Evolutionary conservation across 148 eudicot genomes (phyloP).

Genomic region (Vaccinium corymbosum): DNA sequence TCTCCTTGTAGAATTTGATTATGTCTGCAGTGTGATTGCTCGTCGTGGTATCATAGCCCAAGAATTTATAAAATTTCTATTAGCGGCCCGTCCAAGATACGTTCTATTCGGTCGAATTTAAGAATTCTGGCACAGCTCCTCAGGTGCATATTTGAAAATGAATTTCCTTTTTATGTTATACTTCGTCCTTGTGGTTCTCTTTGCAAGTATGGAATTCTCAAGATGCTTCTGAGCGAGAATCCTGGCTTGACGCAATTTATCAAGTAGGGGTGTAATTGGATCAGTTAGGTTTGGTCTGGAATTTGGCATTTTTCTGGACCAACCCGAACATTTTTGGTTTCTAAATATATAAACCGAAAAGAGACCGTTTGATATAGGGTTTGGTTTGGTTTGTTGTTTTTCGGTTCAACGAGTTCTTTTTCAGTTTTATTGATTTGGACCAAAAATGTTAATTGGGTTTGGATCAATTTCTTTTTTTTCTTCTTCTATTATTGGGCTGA

Average conservation of each 20-base stretch:
- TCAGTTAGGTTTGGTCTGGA: too few relatives aligned
- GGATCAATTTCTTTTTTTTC: too few relatives aligned
- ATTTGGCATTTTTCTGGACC: too few relatives aligned
- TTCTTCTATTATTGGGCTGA: too few relatives aligned
- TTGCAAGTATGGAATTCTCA: not conserved
- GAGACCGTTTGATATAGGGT: too few relatives aligned
- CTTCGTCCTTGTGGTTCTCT: slow-evolving; percentile 4
- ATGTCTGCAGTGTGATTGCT: not conserved
- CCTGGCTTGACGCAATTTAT: not conserved
- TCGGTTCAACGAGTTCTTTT: too few relatives aligned
- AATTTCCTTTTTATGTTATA: not conserved
- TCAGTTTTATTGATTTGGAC: too few relatives aligned
- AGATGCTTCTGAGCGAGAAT: not conserved
- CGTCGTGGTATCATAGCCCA: not conserved
- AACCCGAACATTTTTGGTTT: too few relatives aligned
- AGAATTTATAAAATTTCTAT: not conserved
- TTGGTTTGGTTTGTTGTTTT: too few relatives aligned
- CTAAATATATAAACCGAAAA: too few relatives aligned
- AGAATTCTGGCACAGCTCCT: not conserved
- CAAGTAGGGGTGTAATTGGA: too few relatives aligned
- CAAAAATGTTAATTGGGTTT: too few relatives aligned
- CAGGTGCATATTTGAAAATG: not conserved
- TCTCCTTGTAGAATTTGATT: not conserved
- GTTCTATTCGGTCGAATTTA: not conserved
- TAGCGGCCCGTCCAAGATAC: not conserved